Percentiles rank a stretch among this genome's conserved stretches.
Conservation (phyloP, 2,329 filamentous ascomycete genomes). For the Stagonosporopsis tanaceti region DNA sequence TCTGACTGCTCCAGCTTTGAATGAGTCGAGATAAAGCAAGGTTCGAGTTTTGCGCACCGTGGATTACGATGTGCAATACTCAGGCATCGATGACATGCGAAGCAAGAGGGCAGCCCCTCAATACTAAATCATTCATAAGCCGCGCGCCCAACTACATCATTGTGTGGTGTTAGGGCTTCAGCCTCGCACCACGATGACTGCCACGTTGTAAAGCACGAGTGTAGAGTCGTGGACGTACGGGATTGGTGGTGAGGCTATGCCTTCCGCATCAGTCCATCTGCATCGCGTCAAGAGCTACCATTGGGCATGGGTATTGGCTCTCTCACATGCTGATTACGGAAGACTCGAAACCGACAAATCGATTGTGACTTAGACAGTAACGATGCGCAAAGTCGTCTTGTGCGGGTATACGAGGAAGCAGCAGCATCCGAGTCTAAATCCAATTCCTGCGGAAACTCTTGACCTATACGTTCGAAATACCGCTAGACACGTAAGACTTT, state of each 20-base stretch:
- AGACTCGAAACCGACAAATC: too few relatives aligned
- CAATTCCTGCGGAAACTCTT: too few relatives aligned
- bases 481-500: too few relatives aligned
- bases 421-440: too few relatives aligned
- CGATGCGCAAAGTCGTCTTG: too few relatives aligned
- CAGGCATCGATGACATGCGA: neutral
- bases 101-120: neutral
- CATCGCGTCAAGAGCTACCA: neutral
- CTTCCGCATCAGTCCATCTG: neutral
- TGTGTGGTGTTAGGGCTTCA: neutral
- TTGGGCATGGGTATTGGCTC: neutral
- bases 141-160: neutral
- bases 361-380: too few relatives aligned
- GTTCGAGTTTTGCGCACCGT: neutral
- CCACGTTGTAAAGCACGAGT: neutral
- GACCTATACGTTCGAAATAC: too few relatives aligned
- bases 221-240: constrained; percentile 3
- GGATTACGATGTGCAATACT: neutral
- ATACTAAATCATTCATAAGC: neutral
- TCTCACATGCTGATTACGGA: neutral
- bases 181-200: neutral
- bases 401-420: too few relatives aligned
- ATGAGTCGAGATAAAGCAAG: neutral
- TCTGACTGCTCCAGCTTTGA: neutral
- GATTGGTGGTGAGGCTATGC: constrained; percentile 8